Conservation (phyloP, 2,329 filamentous ascomycete genomes). For the Botrytis cinerea region DNA sequence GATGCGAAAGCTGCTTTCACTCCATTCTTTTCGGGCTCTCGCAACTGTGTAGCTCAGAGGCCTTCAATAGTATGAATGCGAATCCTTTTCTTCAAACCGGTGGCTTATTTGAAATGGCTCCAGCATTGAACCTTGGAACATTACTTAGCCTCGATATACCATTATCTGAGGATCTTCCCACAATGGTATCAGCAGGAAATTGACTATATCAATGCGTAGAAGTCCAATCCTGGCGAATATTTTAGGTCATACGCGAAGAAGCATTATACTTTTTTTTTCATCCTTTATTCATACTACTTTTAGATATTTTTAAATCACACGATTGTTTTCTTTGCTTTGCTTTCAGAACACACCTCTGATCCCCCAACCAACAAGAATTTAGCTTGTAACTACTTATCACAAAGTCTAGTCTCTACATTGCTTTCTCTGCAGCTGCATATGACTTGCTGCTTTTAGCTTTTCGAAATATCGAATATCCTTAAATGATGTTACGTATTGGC, state of each 20-base stretch:
- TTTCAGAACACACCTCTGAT: neutral
- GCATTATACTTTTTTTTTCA: neutral
- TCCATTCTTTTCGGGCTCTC: neutral
- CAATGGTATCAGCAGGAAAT: fast-evolving
- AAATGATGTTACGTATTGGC: neutral
- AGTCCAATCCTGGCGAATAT: neutral
- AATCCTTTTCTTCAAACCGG: neutral
- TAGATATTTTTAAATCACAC: neutral
- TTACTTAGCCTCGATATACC: neutral
- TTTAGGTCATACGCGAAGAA: neutral
- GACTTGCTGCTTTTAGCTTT: fast-evolving
- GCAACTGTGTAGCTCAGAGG: fast-evolving
- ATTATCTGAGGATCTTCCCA: neutral
- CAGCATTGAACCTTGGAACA: neutral
- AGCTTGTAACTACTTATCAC: fast-evolving
- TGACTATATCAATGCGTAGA: neutral
- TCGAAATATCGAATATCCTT: neutral
- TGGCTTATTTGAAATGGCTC: neutral
- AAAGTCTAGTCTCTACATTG: neutral
- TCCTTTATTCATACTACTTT: neutral
- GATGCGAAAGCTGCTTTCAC: neutral
- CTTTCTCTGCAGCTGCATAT: neutral
- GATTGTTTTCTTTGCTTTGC: neutral
- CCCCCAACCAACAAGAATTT: neutral
- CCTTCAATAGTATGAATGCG: neutral